phyloP scores from a whole-genome alignment of 305 asterid species.

The Fraxinus greggii region DNA sequence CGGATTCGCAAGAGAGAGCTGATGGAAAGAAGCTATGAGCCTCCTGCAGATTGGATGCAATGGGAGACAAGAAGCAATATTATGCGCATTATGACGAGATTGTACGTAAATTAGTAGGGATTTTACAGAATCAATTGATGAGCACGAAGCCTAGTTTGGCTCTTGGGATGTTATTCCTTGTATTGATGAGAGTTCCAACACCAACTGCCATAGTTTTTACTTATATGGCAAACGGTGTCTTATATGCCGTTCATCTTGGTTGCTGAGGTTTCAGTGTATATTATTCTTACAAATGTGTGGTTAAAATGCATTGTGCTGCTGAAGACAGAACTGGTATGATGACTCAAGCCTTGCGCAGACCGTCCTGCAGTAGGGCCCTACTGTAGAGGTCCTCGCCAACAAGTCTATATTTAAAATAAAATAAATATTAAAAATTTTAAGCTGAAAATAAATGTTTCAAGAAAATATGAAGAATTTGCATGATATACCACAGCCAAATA shows the following conservation, averaged over 20 bases:
- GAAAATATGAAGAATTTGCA: too few relatives aligned
- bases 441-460: neutral
- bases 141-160: conserved; percentile 61
- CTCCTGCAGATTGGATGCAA: conserved; percentile 42
- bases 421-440: too few relatives aligned
- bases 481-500: neutral
- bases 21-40: neutral
- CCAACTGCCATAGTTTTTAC: conserved; percentile 24
- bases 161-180: conserved; percentile 40
- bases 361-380: neutral
- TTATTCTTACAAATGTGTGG: neutral
- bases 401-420: too few relatives aligned
- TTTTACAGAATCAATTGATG: conserved; percentile 49
- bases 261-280: neutral
- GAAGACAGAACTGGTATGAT: neutral
- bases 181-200: conserved; percentile 39
- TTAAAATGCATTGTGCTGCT: neutral
- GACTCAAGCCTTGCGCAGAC: neutral
- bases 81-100: conserved; percentile 41
- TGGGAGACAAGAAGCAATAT: conserved; percentile 72
- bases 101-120: conserved; percentile 37
- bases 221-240: neutral
- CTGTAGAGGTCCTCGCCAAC: neutral
- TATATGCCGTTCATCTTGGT: neutral
- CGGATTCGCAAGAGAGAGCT: neutral